Evolutionary conservation across 345 rosid genomes (phyloP), one percentile per base, ranked within the genome.

Genomic region (Xanthoceras sorbifolium): DNA sequence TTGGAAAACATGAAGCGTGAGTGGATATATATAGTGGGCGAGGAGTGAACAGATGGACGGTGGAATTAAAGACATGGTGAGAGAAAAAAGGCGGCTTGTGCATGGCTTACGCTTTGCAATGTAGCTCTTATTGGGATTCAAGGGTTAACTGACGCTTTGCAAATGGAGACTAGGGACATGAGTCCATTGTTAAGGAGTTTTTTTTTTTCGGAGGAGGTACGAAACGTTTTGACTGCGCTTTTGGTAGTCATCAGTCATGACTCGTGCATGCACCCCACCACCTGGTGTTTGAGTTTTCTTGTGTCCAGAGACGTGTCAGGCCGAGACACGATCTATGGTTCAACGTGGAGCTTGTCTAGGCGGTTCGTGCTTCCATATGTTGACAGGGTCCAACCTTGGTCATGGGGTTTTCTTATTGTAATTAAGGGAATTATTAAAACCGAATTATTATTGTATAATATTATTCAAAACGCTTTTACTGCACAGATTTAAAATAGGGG

Each of bases 91-190:
- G 44, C 34, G 28, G 73, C 70, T 18, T 40, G 80, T 87, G 92
- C 90, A 86, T 87, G 89, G 81, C 86, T 85, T 91, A 84, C 90
- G 88, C 89, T 90, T 84, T 85, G 86, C 88, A 78, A 34, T 26
- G 9, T 55, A 67, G 82, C 78, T 68, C 71, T 64, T 42, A 44
- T 78, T 54, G 76, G 36, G 28, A 7, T 52, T 62, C 32, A 59
- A 54, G 59, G 69, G 69, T 36, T 68, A 48, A 50, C 78, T 76
- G 89, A 82, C 83, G 73, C 87, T 79, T 85, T 83, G 82, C 83
- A 76, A 57, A 59, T 6, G 9, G 66, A 70, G 61, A 52, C 20
- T 54, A 54, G 22, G 18, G 67, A 42, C 36, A 44, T 31, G 67
- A 57, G 54, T 67, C 42, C 54, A 23, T 15, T 6, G 4, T 29